phyloP scores from a whole-genome alignment of 1,284 basidiomycete species.

The Cerioporus squamosus region DNA sequence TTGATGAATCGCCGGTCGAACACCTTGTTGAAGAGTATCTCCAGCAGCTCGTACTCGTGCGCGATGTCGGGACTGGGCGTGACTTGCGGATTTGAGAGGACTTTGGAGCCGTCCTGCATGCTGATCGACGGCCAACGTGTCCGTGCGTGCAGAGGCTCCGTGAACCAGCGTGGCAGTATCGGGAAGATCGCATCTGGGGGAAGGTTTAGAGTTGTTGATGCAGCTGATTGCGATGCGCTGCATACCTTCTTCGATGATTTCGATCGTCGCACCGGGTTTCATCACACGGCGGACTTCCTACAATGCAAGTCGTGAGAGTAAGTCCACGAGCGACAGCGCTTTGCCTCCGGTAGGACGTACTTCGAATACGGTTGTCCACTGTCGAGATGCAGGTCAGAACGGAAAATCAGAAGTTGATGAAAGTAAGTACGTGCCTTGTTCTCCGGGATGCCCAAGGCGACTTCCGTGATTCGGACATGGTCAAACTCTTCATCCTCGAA shows the following conservation, averaged over 20 bases:
- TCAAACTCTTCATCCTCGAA: constrained; percentile 80
- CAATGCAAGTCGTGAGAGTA: background rate
- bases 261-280: constrained; percentile 64
- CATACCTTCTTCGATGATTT: constrained; percentile 70
- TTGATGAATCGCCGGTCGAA: constrained; percentile 40
- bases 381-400: background rate
- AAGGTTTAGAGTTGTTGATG: constrained; percentile 1
- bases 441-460: constrained; percentile 73
- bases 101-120: constrained; percentile 27
- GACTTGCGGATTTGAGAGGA: constrained; percentile 9
- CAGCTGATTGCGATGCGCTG: background rate
- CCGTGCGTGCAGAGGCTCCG: constrained; percentile 33
- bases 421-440: constrained; percentile 53
- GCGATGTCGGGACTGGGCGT: constrained; percentile 13
- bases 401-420: background rate
- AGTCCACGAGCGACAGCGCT: background rate
- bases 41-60: constrained; percentile 38
- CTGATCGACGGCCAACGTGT: constrained; percentile 23
- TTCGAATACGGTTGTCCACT: constrained; percentile 74
- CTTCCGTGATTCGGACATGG: constrained; percentile 64
- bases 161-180: constrained; percentile 38
- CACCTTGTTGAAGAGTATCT: constrained; percentile 36
- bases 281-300: constrained; percentile 73
- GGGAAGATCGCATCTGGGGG: constrained; percentile 38
- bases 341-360: constrained; percentile 48